These are phyloP conservation scores for Microdochium paspali DNA, from an alignment of 2,329 filamentous ascomycete genomes.

Conservation along the genomic window DNA sequence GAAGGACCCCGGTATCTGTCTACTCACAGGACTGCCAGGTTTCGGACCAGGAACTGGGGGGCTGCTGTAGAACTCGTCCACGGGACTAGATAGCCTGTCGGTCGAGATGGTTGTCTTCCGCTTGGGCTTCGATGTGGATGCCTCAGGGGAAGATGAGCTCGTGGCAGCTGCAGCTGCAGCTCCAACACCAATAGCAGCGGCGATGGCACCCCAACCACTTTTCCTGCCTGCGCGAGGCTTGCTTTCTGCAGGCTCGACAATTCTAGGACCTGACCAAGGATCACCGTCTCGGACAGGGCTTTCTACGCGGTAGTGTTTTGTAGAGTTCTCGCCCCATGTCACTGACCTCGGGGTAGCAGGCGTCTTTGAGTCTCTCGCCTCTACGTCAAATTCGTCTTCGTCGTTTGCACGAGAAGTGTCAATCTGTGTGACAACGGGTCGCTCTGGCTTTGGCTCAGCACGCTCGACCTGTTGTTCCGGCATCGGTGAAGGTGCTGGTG, in stretches of 20 bases:
- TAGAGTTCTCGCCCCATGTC: slow-evolving; percentile 56
- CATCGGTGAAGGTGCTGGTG: slow-evolving; percentile 42
- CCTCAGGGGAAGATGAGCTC: slow-evolving; percentile 3
- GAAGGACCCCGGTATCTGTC: slow-evolving; percentile 56
- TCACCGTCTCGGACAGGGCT: slow-evolving; percentile 37
- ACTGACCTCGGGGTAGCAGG: slow-evolving; percentile 44
- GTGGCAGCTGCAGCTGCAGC: slow-evolving; percentile 19
- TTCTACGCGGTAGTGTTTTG: slow-evolving; percentile 52
- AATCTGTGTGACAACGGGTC: slow-evolving; percentile 5
- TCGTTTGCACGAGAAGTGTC: slow-evolving; percentile 7
- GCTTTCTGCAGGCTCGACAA: slow-evolving; percentile 15
- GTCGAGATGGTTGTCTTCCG: slow-evolving; percentile 6
- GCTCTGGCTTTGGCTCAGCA: slow-evolving; percentile 7
- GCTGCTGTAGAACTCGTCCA: slow-evolving; percentile 29
- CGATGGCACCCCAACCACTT: slow-evolving; percentile 42
- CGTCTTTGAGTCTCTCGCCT: slow-evolving; percentile 6
- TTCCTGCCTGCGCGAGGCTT: slow-evolving; percentile 25
- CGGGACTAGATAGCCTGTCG: slow-evolving; percentile 18
- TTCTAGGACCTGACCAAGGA: slow-evolving; percentile 16
- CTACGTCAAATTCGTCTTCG: slow-evolving; percentile 18
- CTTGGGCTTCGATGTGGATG: neutral
- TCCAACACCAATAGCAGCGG: slow-evolving; percentile 34
- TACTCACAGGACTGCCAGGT: slow-evolving; percentile 32
- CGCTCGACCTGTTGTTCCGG: slow-evolving; percentile 27
- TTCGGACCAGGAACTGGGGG: slow-evolving; percentile 50